Evolutionary conservation across 768 basidiomycete species (phyloP), one percentile per base, ranked within the genome.

Genomic region (Tricholoma sp.): DNA sequence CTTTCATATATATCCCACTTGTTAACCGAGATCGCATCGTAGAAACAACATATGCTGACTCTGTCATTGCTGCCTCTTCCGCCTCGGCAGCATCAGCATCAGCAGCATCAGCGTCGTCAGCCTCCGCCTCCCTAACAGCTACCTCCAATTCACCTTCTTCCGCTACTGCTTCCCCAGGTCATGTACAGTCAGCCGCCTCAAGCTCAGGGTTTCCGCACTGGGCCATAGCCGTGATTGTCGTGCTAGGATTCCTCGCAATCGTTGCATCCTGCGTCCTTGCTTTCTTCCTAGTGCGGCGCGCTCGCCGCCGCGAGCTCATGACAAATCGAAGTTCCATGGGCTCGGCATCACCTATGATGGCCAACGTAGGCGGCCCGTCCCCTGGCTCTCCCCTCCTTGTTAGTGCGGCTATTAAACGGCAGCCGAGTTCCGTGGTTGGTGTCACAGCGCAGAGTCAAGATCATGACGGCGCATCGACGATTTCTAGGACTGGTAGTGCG

Each of bases 171-270:
- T 51, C 59, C 48, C 54, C 63, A 32, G 58, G 74, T 50, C 73
- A 56, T 59, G 76, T 89, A 18, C 89, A 88, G 66, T 61, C 66
- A 50, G 58, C 65, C 15, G 55, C 55, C 29, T 61, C 64, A 51
- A 65, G 59, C 55, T 66, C 77, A 13, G 63, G 75, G 34, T 94
- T 94, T 67, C 93, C 91, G 8, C 83, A 83, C 66, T 94, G 91
- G 93, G 94, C 90, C 9, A 95, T 95, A 64, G 91, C 94, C 52
- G 87, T 94, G 60, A 90, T 94, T 52, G 88, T 87, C 48, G 81
- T 94, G 41, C 82, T 95, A 24, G 92, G 91, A 24, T 87, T 93
- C 72, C 76, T 94, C 58, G 91, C 92, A 54, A 84, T 94, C 59
- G 78, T 83, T 42, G 83, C 88, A 12, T 75, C 81, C 5, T 83